Evolutionary conservation across 192 early-diverging fungal genomes (phyloP).

Genomic region (Coemansia sp.): DNA sequence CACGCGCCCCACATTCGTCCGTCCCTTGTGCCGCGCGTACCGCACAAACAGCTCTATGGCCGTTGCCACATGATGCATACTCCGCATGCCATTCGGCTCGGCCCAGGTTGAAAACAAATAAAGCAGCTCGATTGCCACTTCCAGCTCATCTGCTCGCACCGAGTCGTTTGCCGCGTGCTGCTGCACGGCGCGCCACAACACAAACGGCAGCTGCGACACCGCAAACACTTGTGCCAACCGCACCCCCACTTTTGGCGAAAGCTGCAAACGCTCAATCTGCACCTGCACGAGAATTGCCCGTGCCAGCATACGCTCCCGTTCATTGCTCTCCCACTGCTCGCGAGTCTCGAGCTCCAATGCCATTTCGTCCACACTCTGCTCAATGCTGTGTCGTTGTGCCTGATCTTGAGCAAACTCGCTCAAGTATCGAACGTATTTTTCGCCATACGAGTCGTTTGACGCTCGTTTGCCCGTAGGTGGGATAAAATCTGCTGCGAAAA

Average conservation of each 20-base stretch:
- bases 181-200: constrained; percentile 16
- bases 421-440: background rate
- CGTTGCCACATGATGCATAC: constrained; percentile 21
- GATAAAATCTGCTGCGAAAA: constrained; percentile 54
- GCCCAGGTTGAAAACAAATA: constrained; percentile 30
- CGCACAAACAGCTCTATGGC: constrained; percentile 33
- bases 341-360: background rate
- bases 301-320: constrained; percentile 36
- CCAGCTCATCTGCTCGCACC: constrained; percentile 29
- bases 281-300: constrained; percentile 31
- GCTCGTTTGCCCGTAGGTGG: constrained; percentile 10
- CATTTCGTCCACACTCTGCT: constrained; percentile 3
- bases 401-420: background rate
- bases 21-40: constrained; percentile 16
- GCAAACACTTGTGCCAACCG: constrained; percentile 22
- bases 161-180: constrained; percentile 4
- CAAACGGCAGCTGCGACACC: constrained; percentile 16
- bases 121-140: constrained; percentile 42
- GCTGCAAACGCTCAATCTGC: background rate
- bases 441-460: background rate
- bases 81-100: constrained; percentile 1
- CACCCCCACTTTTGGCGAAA: constrained; percentile 4
- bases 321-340: constrained; percentile 12
- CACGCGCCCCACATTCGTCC: constrained; percentile 14
- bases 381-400: background rate